Evolutionary conservation across 2,329 filamentous ascomycete genomes (phyloP).

Genomic region (Arthrocladium fulminans): DNA sequence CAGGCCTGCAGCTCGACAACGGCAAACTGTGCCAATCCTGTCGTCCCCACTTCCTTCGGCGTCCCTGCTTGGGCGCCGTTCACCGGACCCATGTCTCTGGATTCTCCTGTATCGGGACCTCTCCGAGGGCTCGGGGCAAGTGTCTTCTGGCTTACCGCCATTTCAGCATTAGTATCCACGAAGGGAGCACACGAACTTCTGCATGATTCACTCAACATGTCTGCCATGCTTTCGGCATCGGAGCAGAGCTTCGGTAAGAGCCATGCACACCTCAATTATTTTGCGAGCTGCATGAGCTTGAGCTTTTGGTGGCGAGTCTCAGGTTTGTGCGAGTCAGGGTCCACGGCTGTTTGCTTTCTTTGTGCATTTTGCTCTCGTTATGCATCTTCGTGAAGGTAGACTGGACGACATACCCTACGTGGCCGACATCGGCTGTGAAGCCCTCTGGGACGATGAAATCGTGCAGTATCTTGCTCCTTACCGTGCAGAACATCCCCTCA

Average conservation of each 20-base stretch:
- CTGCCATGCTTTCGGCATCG: neutral
- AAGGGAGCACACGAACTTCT: neutral
- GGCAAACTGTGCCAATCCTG: neutral
- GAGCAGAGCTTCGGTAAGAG: neutral
- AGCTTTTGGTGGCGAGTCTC: too few species aligned
- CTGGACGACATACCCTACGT: constrained; percentile 14
- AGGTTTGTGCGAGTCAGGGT: neutral
- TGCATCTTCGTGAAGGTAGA: constrained; percentile 18
- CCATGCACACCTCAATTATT: neutral
- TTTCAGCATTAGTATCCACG: constrained; percentile 1
- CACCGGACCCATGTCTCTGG: neutral
- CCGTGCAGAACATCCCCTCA: constrained; percentile 15
- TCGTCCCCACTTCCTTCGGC: too few species aligned
- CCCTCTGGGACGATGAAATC: constrained; percentile 20
- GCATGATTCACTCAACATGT: neutral
- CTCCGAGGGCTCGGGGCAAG: neutral
- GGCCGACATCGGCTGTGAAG: constrained; percentile 15
- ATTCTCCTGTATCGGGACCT: neutral
- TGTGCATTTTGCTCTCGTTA: neutral
- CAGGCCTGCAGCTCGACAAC: neutral
- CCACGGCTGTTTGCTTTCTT: neutral
- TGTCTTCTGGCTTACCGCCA: neutral
- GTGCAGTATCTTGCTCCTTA: constrained; percentile 15
- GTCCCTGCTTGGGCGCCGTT: too few species aligned
- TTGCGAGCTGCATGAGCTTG: neutral